Conservation (phyloP, 1,284 basidiomycete species). For the Trametes hirsuta region DNA sequence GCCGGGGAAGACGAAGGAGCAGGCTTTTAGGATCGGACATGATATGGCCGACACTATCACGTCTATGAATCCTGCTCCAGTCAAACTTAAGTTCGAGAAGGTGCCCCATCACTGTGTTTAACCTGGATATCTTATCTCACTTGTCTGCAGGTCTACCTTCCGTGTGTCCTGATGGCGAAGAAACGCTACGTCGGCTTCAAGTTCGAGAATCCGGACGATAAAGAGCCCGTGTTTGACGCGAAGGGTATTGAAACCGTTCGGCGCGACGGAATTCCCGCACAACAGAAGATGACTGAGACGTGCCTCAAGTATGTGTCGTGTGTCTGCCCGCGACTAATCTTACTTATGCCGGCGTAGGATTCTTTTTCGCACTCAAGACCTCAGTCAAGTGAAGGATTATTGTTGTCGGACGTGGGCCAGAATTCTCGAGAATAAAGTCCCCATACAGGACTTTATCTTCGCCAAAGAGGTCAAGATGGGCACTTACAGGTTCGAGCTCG, state of each 20-base stretch:
- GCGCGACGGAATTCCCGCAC: slow-evolving; percentile 86
- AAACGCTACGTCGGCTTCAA: slow-evolving; percentile 98
- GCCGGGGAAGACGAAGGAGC: slow-evolving; percentile 87
- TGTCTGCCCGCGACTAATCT: neutral
- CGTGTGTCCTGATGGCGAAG: slow-evolving; percentile 93
- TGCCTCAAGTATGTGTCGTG: slow-evolving; percentile 71
- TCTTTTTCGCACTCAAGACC: slow-evolving; percentile 86
- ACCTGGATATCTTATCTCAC: neutral
- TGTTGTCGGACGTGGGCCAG: slow-evolving; percentile 87
- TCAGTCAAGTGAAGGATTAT: slow-evolving; percentile 89
- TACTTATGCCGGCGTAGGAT: slow-evolving; percentile 53
- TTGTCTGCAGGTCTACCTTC: slow-evolving; percentile 81
- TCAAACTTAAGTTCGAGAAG: slow-evolving; percentile 98
- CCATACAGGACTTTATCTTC: slow-evolving; percentile 91
- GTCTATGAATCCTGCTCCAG: slow-evolving; percentile 83
- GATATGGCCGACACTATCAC: slow-evolving; percentile 93
- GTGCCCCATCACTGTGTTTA: slow-evolving; percentile 41
- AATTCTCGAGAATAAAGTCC: slow-evolving; percentile 79
- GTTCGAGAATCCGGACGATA: slow-evolving; percentile 84
- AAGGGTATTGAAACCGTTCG: slow-evolving; percentile 98
- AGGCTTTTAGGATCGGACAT: slow-evolving; percentile 91
- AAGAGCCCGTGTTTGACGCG: slow-evolving; percentile 86
- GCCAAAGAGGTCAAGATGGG: slow-evolving; percentile 94
- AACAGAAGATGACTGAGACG: slow-evolving; percentile 88
- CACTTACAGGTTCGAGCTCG: slow-evolving; percentile 73